Evolutionary conservation across 805 yeast genomes (phyloP).

Genomic region (Komagataella mondaviorum): DNA sequence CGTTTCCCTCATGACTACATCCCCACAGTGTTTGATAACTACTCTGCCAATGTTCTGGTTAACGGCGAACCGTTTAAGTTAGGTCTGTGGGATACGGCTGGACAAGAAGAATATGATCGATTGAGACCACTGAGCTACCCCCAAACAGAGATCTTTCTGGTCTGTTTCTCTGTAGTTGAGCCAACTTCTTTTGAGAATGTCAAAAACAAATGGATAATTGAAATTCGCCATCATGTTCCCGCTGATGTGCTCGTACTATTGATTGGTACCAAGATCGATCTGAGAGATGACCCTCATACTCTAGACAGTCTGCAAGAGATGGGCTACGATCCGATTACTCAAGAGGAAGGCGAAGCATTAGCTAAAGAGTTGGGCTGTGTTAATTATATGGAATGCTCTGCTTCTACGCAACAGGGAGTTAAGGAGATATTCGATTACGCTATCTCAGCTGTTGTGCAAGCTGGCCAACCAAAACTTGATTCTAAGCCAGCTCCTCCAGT

Average conservation of each 20-base stretch:
- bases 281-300: conserved; percentile 72
- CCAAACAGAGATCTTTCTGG: conserved; percentile 77
- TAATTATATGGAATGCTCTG: conserved; percentile 77
- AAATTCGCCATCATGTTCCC: conserved; percentile 73
- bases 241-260: conserved; percentile 53
- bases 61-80: conserved; percentile 74
- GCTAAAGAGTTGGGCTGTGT: conserved; percentile 65
- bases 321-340: conserved; percentile 47
- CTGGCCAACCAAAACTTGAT: conserved; percentile 18
- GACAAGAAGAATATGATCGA: conserved; percentile 86
- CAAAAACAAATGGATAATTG: conserved; percentile 76
- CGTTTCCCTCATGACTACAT: conserved; percentile 89
- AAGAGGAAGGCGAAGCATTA: conserved; percentile 47
- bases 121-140: conserved; percentile 84
- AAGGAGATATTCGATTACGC: conserved; percentile 78
- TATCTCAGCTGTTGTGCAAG: conserved; percentile 45
- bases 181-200: conserved; percentile 75
- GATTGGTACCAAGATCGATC: conserved; percentile 82
- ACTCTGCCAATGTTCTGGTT: conserved; percentile 73
- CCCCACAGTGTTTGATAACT: conserved; percentile 91
- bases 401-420: conserved; percentile 79
- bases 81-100: conserved; percentile 94
- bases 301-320: conserved; percentile 52
- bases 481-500: conserved; percentile 17
- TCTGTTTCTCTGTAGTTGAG: conserved; percentile 76